Evolutionary conservation across 306 rosid genomes (phyloP), one percentile per base, ranked within the genome.

Genomic region (Benincasa hispida): DNA sequence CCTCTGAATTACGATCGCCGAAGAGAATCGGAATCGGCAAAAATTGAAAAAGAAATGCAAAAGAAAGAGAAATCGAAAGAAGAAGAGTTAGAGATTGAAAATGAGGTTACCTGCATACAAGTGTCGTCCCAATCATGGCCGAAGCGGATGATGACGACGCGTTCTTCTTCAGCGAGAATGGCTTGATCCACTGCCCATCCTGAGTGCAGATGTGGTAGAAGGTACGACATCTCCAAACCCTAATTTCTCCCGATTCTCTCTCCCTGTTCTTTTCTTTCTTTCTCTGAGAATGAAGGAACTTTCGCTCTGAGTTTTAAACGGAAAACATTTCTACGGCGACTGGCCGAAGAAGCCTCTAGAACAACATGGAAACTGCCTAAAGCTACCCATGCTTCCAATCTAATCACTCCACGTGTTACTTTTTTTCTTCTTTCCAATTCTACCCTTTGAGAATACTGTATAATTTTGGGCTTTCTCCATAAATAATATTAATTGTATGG

Each of bases 121-220:
- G 95, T 91, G 42, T 89, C 97, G 28, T 92, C 96, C 97, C 97
- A 88, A 79, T 92, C 96, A 45, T 90, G 97, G 56, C 97, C 97
- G 68, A 92, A 90, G 3, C 91, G 90, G 79, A 90, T 86, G 75
- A 88, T 87, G 59, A 86, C 93, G 17, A 89, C 86, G 28, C 97
- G 93, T 79, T 91, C 98, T 79, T 93, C 98, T 79, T 91, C 93
- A 1, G 96, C 91, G 1, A 93, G 91, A 78, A 93, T 93, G 10
- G 96, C 91, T 76, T 91, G 98, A 81, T 91, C 98, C 6, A 93
- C 93, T 15, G 96, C 91, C 98, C 95, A 93, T 13, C 98, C 96
- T 0, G 98, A 93, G 78, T 88, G 98, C 79, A 91, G 85, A 85
- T 93, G 96, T 4, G 95, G 93, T 51, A 91, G 85, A 83, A 93